Evolutionary conservation across 2,329 filamentous ascomycete species (phyloP), one percentile per base, ranked within the genome.

Genomic region (Trichoderma koningii): DNA sequence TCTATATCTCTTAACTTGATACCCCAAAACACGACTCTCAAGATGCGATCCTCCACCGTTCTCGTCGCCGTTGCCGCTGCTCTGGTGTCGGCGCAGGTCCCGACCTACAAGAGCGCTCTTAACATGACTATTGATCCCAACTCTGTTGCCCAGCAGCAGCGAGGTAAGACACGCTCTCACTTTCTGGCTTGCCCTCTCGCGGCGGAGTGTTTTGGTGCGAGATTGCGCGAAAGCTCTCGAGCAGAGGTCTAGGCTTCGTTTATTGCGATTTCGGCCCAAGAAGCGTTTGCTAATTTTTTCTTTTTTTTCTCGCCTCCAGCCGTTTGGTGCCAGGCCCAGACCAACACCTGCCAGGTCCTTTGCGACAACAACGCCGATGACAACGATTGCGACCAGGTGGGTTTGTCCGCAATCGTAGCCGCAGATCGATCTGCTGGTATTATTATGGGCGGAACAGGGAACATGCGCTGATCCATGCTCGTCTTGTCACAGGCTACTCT

Each of bases 291-390:
- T 55, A 55, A 65, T 45, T 19, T 19, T 4, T 1, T 15, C 4
- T 61, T 48, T 30, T 21, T 56, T 34, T 65, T 30, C 64, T 47
- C 52, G n/a, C 50, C 47, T 59, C 66, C 67, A 85, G 83, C 80
- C 53, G 64, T 70, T 19, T 86, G 83, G 84, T 87, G 84, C 74
- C 72, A 71, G 60, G 82, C 78, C 48, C 77, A 87, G 77, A 74
- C 73, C 66, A 80, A 83, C 73, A 81, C 79, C 45, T 87, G 84
- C 76, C 67, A 67, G 53, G 74, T 74, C 26, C 79, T 87, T 47
- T 87, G 84, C 76, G 73, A 72, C 61, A 66, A 70, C 63, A 68
- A 72, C 61, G 73, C 76, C 21, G 68, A 73, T 6, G 67, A 67
- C 61, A 85, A 86, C 73, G 70, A 71, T 63, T 87, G 84, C 73